Base-by-base conservation (phyloP, 495 filamentous ascomycete species). In the Apodospora peruviana region DNA sequence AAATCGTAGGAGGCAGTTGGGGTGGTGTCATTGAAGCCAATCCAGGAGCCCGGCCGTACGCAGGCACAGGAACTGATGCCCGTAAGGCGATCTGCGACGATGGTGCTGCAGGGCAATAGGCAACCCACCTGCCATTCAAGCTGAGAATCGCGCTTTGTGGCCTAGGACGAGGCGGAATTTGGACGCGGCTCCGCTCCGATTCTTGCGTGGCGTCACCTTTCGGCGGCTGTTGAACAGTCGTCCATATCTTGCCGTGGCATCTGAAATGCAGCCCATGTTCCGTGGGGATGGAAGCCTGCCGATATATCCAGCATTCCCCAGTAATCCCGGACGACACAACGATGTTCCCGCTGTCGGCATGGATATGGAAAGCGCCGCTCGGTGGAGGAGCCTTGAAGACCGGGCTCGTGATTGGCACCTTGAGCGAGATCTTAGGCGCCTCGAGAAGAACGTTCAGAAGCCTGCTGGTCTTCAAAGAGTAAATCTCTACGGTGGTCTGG, bases 231-330 rank as follows among this genome's bases (percentile, higher is more conserved):
- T 90, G 86, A 18, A 91, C 72, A 18, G 78, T 81, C 1, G 90
- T 95, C 90, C 90, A 96, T 5, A 88, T 70, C 64, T 96, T 96
- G 5, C 85, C 90, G 27, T 90, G 67, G 58, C 78, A 84, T 43
- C 67, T 57, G 65, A 91, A 93, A 23, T 64, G 52, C n/a, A 63
- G 47, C 5, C 61, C 47, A 5, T 56, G 47, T 12, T 72, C 67
- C 56, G 59, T 55, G 23, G 56, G 50, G 23, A 47, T 36, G 22
- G 54, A 52, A 0, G 52, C 48, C 53, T 77, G 71, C 19, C 69
- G 70, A 48, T 86, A 96, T 9, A 94, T 74, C 74, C 84, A 94
- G 7, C 90, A 83, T 64, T 96, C 90, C 9, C 90, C 90, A 42
- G 87, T 95, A 14, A 74, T 72, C 10, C 90, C 88, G 44, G 90